Conservation (phyloP, 306 rosid species). For the Fagus crenata region DNA sequence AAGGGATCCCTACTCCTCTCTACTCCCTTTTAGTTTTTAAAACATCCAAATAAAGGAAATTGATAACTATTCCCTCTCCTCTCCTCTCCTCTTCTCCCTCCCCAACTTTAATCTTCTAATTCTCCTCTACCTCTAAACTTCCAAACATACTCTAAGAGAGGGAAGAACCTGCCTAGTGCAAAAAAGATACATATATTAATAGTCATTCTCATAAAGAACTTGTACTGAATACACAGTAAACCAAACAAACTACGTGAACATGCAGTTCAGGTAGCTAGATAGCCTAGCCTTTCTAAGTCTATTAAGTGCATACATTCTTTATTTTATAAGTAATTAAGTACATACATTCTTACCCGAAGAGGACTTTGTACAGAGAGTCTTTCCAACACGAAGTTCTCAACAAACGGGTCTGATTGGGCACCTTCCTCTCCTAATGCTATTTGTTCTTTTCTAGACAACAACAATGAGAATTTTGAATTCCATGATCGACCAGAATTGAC, state of each 20-base stretch:
- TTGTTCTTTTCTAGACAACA: conserved; percentile 66
- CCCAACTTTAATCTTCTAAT: no score
- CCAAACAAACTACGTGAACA: conserved; percentile 14
- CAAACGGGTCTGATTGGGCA: conserved; percentile 68
- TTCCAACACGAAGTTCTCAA: conserved; percentile 93
- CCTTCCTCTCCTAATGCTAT: conserved; percentile 47
- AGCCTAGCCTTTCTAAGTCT: conserved; percentile 5
- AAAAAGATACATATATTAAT: conserved; percentile 17
- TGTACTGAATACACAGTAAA: background rate
- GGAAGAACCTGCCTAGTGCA: background rate
- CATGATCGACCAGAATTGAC: conserved; percentile 90
- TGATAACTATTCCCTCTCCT: no score
- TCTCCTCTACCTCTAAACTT: no score
- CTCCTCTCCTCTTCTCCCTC: no score
- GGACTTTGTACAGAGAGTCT: conserved; percentile 95
- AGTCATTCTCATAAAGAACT: conserved; percentile 15
- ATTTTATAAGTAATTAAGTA: background rate
- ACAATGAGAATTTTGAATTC: conserved; percentile 69
- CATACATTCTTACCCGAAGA: conserved; percentile 72
- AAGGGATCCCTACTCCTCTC: no score
- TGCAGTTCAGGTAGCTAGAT: conserved; percentile 22
- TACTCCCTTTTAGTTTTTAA: no score
- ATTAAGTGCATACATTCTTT: conserved; percentile 31
- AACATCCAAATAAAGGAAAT: no score
- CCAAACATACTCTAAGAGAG: background rate